phyloP scores from a whole-genome alignment of 495 filamentous ascomycete genomes.

The Aspergillus steynii region DNA sequence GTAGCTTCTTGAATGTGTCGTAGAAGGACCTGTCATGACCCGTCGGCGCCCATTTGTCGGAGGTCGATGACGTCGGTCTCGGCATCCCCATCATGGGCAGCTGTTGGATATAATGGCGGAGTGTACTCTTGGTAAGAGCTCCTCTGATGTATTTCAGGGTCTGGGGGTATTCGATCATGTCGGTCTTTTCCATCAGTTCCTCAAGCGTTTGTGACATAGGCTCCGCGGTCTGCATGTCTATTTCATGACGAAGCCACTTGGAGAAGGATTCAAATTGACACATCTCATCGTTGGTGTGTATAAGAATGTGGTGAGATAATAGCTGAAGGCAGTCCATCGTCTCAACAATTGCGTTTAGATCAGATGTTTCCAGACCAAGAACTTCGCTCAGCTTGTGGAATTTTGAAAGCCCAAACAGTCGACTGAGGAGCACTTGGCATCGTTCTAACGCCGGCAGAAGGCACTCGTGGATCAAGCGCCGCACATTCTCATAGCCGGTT shows the following conservation, averaged over 20 bases:
- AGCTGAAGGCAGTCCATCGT: conserved; percentile 73
- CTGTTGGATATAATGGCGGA: conserved; percentile 47
- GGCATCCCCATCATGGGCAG: conserved; percentile 41
- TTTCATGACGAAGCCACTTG: conserved; percentile 81
- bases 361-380: conserved; percentile 62
- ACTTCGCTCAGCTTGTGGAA: conserved; percentile 69
- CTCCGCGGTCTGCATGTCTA: conserved; percentile 59
- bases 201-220: conserved; percentile 46
- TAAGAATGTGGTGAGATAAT: conserved; percentile 71
- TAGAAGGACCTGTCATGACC: conserved; percentile 48
- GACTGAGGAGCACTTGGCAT: conserved; percentile 76
- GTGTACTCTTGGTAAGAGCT: conserved; percentile 47
- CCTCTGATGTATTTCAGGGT: conserved; percentile 55
- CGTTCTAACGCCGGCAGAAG: conserved; percentile 85
- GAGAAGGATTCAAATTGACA: conserved; percentile 78
- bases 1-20: conserved; percentile 43
- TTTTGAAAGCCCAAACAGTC: conserved; percentile 80
- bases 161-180: conserved; percentile 46
- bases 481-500: conserved; percentile 73
- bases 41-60: conserved; percentile 42
- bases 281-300: conserved; percentile 72
- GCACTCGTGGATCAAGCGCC: conserved; percentile 78
- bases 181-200: conserved; percentile 48
- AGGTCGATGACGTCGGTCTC: conserved; percentile 21
- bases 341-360: conserved; percentile 63